Conservation (phyloP, 176 grass and related monocot species). For the Ampelocalamus luodianensis region DNA sequence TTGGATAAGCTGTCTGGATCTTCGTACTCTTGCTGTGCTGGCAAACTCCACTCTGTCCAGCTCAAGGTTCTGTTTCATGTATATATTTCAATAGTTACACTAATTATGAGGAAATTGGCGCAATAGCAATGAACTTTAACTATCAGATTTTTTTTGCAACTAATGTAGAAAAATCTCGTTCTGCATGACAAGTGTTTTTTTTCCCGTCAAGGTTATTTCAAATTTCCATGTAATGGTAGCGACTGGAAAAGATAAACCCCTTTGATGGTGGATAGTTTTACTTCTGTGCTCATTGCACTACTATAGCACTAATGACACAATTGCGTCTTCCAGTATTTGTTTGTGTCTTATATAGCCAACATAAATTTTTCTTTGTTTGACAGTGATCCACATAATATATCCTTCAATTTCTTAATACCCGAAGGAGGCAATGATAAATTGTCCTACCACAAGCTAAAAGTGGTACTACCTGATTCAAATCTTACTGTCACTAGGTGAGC, state of each 20-base stretch:
- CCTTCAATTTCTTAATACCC: constrained; percentile 81
- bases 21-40: constrained; percentile 65
- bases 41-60: constrained; percentile 79
- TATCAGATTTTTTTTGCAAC: background rate
- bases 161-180: background rate
- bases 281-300: background rate
- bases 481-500: constrained; percentile 74
- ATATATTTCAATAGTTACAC: constrained; percentile 10
- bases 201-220: background rate
- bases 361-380: constrained; percentile 43
- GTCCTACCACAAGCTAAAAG: constrained; percentile 83
- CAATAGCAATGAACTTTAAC: background rate
- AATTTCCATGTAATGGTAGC: background rate
- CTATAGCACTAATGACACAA: background rate
- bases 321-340: background rate
- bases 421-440: constrained; percentile 59
- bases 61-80: constrained; percentile 64
- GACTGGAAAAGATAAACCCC: background rate
- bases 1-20: constrained; percentile 78
- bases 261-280: constrained; percentile 4
- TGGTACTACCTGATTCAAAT: constrained; percentile 72
- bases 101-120: background rate
- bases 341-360: background rate
- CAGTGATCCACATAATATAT: constrained; percentile 72
- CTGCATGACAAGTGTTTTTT: background rate